Evolutionary conservation across 1,139 yeast species (phyloP).

Genomic region (Pichia sorboxylosa): DNA sequence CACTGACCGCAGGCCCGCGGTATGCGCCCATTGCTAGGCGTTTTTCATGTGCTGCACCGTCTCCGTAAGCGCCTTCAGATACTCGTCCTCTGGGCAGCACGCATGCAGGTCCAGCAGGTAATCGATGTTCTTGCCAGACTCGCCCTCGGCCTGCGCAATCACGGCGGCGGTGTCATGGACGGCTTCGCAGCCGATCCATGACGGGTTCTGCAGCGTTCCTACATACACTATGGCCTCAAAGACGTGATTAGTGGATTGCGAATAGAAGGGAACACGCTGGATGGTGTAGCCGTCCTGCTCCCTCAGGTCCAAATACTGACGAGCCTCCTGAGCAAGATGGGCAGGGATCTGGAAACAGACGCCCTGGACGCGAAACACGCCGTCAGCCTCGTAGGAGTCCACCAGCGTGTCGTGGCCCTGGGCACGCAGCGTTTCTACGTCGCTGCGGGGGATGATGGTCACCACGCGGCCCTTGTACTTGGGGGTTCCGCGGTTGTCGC

Average conservation of each 20-base stretch:
- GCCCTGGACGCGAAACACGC: constrained; percentile 29
- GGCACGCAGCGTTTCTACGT: constrained; percentile 7
- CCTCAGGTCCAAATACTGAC: constrained; percentile 60
- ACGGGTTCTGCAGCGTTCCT: constrained; percentile 69
- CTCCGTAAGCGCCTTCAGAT: constrained; percentile 1
- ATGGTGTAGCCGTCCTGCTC: constrained; percentile 84
- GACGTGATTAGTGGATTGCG: too few species aligned
- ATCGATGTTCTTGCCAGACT: constrained; percentile 71
- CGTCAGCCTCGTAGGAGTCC: neutral
- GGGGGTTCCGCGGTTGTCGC: constrained; percentile 86
- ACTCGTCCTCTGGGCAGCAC: constrained; percentile 13
- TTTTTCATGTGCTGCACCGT: neutral
- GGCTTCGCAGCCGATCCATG: constrained; percentile 76
- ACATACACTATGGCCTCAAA: constrained; percentile 53
- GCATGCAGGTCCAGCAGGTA: constrained; percentile 44
- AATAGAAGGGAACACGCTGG: too few species aligned
- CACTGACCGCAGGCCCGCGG: neutral
- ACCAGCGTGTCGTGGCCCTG: neutral
- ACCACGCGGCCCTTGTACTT: constrained; percentile 80
- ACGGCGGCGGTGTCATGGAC: constrained; percentile 45
- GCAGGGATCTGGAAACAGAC: constrained; percentile 79
- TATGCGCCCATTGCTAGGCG: neutral
- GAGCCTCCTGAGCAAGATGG: constrained; percentile 42
- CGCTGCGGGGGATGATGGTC: constrained; percentile 52
- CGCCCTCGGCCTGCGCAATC: constrained; percentile 52